Conservation (phyloP, 352 stramenopile genomes). For the Pythium oligandrum region DNA sequence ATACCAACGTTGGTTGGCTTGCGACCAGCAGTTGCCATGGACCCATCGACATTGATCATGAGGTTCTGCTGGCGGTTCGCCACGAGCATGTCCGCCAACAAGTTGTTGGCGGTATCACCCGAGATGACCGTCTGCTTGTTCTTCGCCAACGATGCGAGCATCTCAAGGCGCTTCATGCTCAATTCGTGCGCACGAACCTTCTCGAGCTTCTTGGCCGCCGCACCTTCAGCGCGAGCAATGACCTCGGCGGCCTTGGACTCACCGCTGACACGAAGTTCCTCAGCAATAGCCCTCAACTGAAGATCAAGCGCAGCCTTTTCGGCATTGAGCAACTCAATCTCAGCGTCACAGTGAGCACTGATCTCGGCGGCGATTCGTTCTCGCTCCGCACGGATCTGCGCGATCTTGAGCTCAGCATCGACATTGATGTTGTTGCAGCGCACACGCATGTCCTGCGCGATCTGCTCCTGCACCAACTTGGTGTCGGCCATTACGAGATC, state of each 20-base stretch:
- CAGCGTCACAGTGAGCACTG: constrained; percentile 28
- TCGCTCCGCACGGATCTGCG: constrained; percentile 39
- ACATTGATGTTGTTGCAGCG: constrained; percentile 39
- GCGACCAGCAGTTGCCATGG: no score
- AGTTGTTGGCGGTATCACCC: constrained; percentile 40
- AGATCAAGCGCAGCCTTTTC: constrained; percentile 30
- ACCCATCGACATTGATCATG: constrained; percentile 34
- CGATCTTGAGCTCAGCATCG: constrained; percentile 35
- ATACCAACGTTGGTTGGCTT: no score
- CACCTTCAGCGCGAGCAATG: constrained; percentile 38
- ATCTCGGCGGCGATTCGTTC: constrained; percentile 41
- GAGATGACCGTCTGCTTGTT: constrained; percentile 43
- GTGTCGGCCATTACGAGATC: constrained; percentile 50
- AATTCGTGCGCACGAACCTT: constrained; percentile 31
- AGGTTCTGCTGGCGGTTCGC: constrained; percentile 50
- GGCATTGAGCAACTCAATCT: constrained; percentile 37
- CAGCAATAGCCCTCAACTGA: constrained; percentile 28
- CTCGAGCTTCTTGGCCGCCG: constrained; percentile 30
- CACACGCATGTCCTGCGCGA: constrained; percentile 42
- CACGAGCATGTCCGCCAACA: constrained; percentile 52
- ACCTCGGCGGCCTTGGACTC: constrained; percentile 39
- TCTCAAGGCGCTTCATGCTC: constrained; percentile 43
- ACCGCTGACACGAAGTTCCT: constrained; percentile 22
- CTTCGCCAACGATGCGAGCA: constrained; percentile 29
- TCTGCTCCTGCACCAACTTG: constrained; percentile 44